Evolutionary conservation across 2,329 filamentous ascomycete genomes (phyloP).

Genomic region (Fusarium citri): DNA sequence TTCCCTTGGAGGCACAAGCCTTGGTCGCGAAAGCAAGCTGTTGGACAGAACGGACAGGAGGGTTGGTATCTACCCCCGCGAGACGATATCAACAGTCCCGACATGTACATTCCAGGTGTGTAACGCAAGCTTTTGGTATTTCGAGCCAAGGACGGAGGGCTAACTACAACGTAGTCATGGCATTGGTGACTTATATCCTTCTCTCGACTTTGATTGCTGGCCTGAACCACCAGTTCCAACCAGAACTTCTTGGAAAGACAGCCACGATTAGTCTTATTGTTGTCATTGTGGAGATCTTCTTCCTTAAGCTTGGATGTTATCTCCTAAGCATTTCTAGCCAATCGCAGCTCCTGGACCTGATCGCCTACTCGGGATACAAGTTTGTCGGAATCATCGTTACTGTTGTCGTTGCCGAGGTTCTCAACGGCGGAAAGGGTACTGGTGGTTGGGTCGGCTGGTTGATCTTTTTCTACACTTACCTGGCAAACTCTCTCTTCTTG

Average conservation of each 20-base stretch:
- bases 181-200: conserved; percentile 95
- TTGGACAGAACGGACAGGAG: conserved; percentile 75
- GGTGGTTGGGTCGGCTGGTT: conserved; percentile 90
- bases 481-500: conserved; percentile 94
- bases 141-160: conserved; percentile 3
- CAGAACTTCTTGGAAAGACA: conserved; percentile 90
- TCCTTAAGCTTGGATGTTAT: conserved; percentile 92
- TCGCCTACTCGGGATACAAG: conserved; percentile 98
- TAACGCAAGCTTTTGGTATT: conserved; percentile 7
- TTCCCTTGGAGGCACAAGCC: conserved; percentile 98
- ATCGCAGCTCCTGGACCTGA: conserved; percentile 90
- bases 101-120: conserved; percentile 93
- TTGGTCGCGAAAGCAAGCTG: conserved; percentile 90
- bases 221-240: conserved; percentile 90
- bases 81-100: conserved; percentile 96
- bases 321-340: conserved; percentile 94
- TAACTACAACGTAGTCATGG: conserved; percentile 74
- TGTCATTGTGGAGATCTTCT: conserved; percentile 87
- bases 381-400: conserved; percentile 97
- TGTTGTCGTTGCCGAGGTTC: conserved; percentile 79
- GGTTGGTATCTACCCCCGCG: conserved; percentile 89
- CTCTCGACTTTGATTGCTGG: conserved; percentile 91
- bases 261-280: conserved; percentile 86
- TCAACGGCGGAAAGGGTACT: conserved; percentile 83
- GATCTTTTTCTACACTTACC: conserved; percentile 90